Evolutionary conservation across 2,329 filamentous ascomycete genomes (phyloP), one percentile per base, ranked within the genome.

Genomic region (Pseudocercospora fijiensis): DNA sequence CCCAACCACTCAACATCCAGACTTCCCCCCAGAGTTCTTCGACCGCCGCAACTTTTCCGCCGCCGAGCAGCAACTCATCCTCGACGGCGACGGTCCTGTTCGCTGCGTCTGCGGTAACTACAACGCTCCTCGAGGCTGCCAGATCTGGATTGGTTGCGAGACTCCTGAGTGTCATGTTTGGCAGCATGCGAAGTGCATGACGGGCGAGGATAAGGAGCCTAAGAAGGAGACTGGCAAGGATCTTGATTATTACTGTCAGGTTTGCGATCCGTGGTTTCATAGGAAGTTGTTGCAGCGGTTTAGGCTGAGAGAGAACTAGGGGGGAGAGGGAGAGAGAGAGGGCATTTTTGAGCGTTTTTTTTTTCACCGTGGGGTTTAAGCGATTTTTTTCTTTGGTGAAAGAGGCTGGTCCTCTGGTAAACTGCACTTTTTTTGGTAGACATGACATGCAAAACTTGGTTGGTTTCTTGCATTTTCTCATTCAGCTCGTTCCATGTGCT

Each of bases 1-100:
- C 43, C 45, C 18, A 27, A 28, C 57, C 33, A 57, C 28, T 6
- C 55, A 60, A 27, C 58, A 62, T 30, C 57, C 65, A 26, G 66
- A 75, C 63, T 51, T 71, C 43, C 57, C 65, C 18, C 72, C 72
- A 4, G 71, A 73, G 30, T 74, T 73, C 66, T 73, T 71, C 67
- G 58, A 65, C 49, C 26, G 41, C 0, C 56, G 18, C 28, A 72
- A 71, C 45, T 71, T 71, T 63, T 63, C 61, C 8, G 24, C 53
- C 9, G 57, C 27, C n/a, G 65, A 69, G 45, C 52, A 33, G 52
- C 28, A 51, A 24, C 43, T 22, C 1, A 28, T 63, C 6, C 59
- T 61, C 8, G 55, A 58, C 1, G 53, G 64, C 6, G 55, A 68
- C 3, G 68, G 65, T 4, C 56, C 65, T 2, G 65, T 74, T 8